These are phyloP conservation scores for Paxillus involutus DNA, from an alignment of 768 basidiomycete genomes.

Conservation along the genomic window DNA sequence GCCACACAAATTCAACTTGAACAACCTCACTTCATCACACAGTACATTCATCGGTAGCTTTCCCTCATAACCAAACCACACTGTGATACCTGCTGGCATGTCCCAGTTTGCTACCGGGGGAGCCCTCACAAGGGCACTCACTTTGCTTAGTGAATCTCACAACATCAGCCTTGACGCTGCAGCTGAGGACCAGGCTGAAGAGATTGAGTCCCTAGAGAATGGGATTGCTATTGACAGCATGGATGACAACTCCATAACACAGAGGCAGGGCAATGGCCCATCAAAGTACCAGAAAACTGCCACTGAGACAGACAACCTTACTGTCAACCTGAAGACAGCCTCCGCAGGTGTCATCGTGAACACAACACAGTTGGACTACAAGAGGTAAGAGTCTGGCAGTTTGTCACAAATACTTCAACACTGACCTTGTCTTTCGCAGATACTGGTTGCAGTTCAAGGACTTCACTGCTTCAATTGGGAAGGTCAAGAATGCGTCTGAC, in stretches of 20 bases:
- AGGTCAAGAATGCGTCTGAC: constrained; percentile 12
- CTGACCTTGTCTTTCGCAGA: constrained; percentile 3
- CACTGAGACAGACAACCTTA: neutral
- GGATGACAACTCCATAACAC: neutral
- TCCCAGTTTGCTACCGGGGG: too few species aligned
- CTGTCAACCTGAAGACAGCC: constrained; percentile 12
- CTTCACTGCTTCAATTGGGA: constrained; percentile 11
- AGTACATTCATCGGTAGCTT: too few species aligned
- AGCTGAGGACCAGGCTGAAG: neutral
- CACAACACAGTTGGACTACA: constrained; percentile 30
- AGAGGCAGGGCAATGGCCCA: neutral
- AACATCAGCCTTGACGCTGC: neutral
- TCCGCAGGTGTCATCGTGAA: constrained; percentile 31
- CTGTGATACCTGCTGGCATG: too few species aligned
- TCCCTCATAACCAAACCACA: too few species aligned
- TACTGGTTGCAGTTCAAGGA: constrained; percentile 14
- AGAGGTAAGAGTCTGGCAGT: constrained; percentile 14
- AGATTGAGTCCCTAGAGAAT: constrained; percentile 1
- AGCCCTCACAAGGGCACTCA: neutral
- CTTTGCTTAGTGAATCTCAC: neutral
- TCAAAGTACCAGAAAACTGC: neutral
- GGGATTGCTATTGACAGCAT: constrained; percentile 2
- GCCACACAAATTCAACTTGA: too few species aligned
- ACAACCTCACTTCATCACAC: too few species aligned
- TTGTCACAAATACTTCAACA: too few species aligned